phyloP scores from a whole-genome alignment of 352 stramenopile genomes.

The Thraustochytrium sp. region DNA sequence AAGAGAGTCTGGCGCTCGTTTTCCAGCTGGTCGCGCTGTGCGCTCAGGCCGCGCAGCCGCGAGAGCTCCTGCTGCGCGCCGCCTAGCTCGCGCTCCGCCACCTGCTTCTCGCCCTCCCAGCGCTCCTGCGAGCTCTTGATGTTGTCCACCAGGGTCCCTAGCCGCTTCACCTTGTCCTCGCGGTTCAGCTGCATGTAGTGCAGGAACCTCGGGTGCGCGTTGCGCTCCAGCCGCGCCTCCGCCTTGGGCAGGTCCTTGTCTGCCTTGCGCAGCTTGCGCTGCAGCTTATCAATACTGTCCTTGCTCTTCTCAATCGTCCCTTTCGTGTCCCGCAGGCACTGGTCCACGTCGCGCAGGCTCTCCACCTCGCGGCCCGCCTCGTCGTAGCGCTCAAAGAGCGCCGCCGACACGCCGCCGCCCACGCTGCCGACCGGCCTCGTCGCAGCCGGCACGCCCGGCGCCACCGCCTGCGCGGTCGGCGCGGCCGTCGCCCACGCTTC shows the following conservation, averaged over 20 bases:
- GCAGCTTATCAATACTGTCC: neutral
- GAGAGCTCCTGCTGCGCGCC: neutral
- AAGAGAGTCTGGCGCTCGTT: neutral
- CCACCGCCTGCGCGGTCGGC: too few relatives aligned
- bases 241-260: conserved; percentile 16
- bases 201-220: neutral
- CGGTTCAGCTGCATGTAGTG: conserved; percentile 38
- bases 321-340: neutral
- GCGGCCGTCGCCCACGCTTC: too few relatives aligned
- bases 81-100: neutral
- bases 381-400: neutral
- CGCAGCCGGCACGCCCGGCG: too few relatives aligned
- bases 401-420: too few relatives aligned
- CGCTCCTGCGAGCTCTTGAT: conserved; percentile 3
- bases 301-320: neutral
- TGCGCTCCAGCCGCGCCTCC: neutral
- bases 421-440: too few relatives aligned
- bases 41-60: neutral
- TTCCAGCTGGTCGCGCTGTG: neutral
- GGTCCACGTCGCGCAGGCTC: neutral
- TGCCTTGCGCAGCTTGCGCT: conserved; percentile 27
- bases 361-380: neutral
- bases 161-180: conserved; percentile 15
- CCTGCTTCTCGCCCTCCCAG: neutral
- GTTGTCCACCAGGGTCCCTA: neutral